These are phyloP conservation scores for Posidonia oceanica DNA, from an alignment of 116 monocot species.

Conservation along the genomic window DNA sequence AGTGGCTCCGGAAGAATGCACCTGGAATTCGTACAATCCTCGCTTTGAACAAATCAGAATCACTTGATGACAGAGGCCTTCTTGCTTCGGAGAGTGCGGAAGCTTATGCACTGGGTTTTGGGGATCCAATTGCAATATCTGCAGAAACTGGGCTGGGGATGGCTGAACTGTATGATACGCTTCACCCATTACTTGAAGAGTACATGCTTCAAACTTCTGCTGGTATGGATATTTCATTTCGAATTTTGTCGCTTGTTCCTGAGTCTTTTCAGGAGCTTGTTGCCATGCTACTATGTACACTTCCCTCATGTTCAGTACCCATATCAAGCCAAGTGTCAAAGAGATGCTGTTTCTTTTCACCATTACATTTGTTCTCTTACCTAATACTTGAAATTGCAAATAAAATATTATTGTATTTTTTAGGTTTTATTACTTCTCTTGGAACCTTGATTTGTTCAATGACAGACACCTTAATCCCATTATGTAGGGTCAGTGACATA, in stretches of 20 bases:
- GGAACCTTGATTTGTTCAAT: too few species aligned
- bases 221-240: slow-evolving; percentile 27
- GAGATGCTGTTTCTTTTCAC: too few species aligned
- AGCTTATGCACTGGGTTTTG: slow-evolving; percentile 84
- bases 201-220: slow-evolving; percentile 45
- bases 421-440: too few species aligned
- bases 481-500: too few species aligned
- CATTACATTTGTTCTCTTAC: too few species aligned
- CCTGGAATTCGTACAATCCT: slow-evolving; percentile 55
- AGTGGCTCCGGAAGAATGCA: slow-evolving; percentile 92
- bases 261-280: not conserved
- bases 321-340: too few species aligned
- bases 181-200: slow-evolving; percentile 73
- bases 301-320: too few species aligned
- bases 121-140: slow-evolving; percentile 96
- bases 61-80: slow-evolving; percentile 62
- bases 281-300: too few species aligned
- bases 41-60: slow-evolving; percentile 93
- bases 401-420: too few species aligned
- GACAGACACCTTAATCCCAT: too few species aligned
- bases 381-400: too few species aligned
- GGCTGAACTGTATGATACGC: slow-evolving; percentile 87
- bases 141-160: slow-evolving; percentile 96
- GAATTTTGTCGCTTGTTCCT: too few species aligned
- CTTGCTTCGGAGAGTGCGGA: slow-evolving; percentile 65